Percentiles rank a stretch among this genome's conserved stretches.
These are phyloP conservation scores for Artemisia argyi DNA, from an alignment of 129 eudicot genomes.

Conservation along the genomic window DNA sequence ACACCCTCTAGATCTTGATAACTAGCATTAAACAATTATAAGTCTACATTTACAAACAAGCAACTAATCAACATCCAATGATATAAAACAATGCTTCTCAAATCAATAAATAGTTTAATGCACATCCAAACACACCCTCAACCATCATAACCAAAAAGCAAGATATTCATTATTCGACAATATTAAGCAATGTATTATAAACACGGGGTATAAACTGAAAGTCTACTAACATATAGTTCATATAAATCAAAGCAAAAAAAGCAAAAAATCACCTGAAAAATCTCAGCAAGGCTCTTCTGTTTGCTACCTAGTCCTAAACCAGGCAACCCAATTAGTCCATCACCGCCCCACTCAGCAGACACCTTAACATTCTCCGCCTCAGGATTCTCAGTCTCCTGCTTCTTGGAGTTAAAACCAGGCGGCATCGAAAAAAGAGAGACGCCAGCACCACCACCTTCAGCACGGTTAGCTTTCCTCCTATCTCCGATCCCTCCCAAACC, in stretches of 20 bases:
- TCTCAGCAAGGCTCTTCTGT: slow-evolving; percentile 94
- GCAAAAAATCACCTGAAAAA: slow-evolving; percentile 67
- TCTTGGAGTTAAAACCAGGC: slow-evolving; percentile 85
- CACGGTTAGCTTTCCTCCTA: slow-evolving; percentile 69
- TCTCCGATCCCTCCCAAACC: slow-evolving; percentile 94
- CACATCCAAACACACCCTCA: no score
- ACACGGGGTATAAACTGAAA: no score
- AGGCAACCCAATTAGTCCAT: slow-evolving; percentile 90
- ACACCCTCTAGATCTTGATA: slow-evolving; percentile 5
- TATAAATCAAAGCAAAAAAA: not conserved
- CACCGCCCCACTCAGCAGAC: slow-evolving; percentile 90
- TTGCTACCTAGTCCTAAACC: slow-evolving; percentile 92
- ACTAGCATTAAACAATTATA: not conserved
- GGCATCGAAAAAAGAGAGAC: slow-evolving; percentile 76
- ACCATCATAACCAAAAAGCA: no score
- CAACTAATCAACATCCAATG: slow-evolving; percentile 3
- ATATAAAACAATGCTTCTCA: not conserved
- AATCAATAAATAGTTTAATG: not conserved
- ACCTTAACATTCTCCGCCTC: slow-evolving; percentile 57
- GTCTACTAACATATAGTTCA: not conserved
- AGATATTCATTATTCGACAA: no score
- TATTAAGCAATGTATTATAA: no score
- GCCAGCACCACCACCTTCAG: slow-evolving; percentile 62
- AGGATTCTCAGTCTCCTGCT: slow-evolving; percentile 63
- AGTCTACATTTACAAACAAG: not conserved